Evolutionary conservation across 352 stramenopile genomes (phyloP).

Genomic region (Aphanomyces astaci): DNA sequence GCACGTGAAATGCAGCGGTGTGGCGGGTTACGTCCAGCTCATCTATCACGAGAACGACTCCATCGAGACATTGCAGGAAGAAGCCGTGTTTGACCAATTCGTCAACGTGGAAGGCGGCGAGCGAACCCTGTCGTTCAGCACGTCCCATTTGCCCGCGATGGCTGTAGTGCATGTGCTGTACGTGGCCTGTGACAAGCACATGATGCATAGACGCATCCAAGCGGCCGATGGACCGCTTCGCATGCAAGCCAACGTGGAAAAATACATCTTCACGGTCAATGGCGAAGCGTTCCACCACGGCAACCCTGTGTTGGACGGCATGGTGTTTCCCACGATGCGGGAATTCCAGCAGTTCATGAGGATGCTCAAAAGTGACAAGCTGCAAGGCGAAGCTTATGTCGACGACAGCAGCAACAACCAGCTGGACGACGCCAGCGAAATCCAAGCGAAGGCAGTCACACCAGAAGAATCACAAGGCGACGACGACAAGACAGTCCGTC

Average conservation of each 20-base stretch:
- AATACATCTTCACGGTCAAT: conserved; percentile 22
- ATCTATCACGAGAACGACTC: conserved; percentile 22
- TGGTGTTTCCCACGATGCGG: conserved; percentile 22
- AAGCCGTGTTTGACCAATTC: conserved; percentile 22
- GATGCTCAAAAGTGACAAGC: conserved; percentile 22
- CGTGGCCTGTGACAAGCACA: conserved; percentile 22
- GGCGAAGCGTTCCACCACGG: conserved; percentile 21
- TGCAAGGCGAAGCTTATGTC: conserved; percentile 1
- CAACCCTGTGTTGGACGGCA: conserved; percentile 20
- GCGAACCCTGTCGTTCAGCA: conserved; percentile 20
- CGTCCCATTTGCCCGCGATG: conserved; percentile 2
- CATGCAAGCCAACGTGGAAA: conserved; percentile 20
- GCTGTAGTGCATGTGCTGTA: conserved; percentile 21
- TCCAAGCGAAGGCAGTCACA: conserved; percentile 2
- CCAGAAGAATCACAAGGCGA: neutral
- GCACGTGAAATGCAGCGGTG: conserved; percentile 20
- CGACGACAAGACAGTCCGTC: neutral
- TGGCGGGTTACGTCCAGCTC: conserved; percentile 14
- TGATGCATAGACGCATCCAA: conserved; percentile 17
- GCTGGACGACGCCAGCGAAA: neutral
- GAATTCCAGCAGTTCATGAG: conserved; percentile 25
- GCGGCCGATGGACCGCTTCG: conserved; percentile 8
- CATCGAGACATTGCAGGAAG: conserved; percentile 6
- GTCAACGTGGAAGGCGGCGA: conserved; percentile 18
- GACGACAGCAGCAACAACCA: conserved; percentile 13